A percentile compares a stretch with the other conserved stretches of the same genome.
Evolutionary conservation across 805 yeast genomes (phyloP).

Genomic region (Metschnikowia continentalis): DNA sequence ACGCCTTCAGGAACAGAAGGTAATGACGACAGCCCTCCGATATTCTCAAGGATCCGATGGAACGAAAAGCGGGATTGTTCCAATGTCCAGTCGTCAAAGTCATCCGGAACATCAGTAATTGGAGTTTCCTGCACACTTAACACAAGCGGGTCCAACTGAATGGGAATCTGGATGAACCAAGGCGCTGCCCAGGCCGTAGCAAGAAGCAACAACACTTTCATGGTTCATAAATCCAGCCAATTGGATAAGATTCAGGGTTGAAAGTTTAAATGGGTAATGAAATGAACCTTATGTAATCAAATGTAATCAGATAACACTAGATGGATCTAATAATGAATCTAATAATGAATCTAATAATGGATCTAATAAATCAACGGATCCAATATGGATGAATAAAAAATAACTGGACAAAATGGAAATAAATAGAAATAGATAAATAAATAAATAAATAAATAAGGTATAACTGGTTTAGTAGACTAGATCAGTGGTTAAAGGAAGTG

Average conservation of each 20-base stretch:
- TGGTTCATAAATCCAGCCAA: neutral
- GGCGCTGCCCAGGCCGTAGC: constrained; percentile 1
- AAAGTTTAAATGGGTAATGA: too few relatives aligned
- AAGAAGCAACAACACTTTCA: neutral
- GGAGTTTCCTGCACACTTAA: neutral
- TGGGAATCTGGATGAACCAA: neutral
- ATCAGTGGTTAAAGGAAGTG: neutral
- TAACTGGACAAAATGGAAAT: too few relatives aligned
- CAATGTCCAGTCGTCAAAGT: constrained; percentile 39
- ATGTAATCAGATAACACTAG: too few relatives aligned
- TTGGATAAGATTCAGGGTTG: too few relatives aligned
- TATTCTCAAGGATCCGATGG: constrained; percentile 46
- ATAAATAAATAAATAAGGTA: neutral
- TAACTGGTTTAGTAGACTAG: neutral
- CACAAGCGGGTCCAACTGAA: neutral
- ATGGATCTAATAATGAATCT: too few relatives aligned
- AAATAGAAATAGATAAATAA: neutral
- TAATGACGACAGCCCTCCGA: constrained; percentile 44
- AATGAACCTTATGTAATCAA: too few relatives aligned
- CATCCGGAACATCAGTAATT: neutral
- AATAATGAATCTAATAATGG: too few relatives aligned
- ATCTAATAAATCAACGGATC: too few relatives aligned
- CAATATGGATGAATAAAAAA: too few relatives aligned
- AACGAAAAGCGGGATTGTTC: constrained; percentile 42
- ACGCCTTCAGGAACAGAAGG: constrained; percentile 55